Evolutionary conservation across 2,329 filamentous ascomycete genomes (phyloP).

Genomic region (Fusarium buxicola): DNA sequence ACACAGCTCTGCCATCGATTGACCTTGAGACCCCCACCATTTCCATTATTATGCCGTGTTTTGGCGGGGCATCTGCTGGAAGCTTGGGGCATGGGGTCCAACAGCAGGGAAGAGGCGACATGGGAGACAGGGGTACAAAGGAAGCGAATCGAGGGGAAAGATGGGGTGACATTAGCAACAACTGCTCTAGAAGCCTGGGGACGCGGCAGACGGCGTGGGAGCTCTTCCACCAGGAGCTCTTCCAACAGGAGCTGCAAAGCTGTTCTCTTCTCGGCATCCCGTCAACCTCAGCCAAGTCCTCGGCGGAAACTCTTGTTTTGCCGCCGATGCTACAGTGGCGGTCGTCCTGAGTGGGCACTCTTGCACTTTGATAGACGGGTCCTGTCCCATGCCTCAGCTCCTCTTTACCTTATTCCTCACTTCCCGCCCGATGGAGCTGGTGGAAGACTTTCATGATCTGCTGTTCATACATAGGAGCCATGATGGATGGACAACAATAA

Average conservation of each 20-base stretch:
- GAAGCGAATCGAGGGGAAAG: conserved; percentile 3
- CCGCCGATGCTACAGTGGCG: conserved; percentile 23
- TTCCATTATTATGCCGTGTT: conserved; percentile 23
- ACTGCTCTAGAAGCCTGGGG: not conserved
- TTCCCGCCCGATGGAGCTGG: conserved; percentile 25
- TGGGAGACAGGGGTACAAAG: conserved; percentile 3
- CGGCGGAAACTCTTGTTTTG: too few species aligned
- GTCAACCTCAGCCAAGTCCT: too few species aligned
- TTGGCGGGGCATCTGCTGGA: conserved; percentile 32
- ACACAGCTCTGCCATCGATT: conserved; percentile 28
- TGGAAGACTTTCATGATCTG: conserved; percentile 36
- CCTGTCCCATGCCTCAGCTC: conserved; percentile 1
- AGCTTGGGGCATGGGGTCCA: conserved; percentile 24
- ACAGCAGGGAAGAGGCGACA: conserved; percentile 24
- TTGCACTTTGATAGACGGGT: conserved; percentile 4
- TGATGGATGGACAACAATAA: conserved; percentile 24
- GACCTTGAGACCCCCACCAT: conserved; percentile 39
- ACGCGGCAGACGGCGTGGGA: not conserved
- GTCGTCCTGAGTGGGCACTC: not conserved
- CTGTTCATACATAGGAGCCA: conserved; percentile 36
- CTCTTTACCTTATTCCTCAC: not conserved
- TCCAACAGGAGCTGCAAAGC: not conserved
- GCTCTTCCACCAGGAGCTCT: not conserved
- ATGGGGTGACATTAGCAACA: not conserved
- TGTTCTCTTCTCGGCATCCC: conserved; percentile 3